A percentile compares a stretch with the other conserved stretches of the same genome.
Evolutionary conservation across 164 flowering plant species (phyloP).

Genomic region (Aristolochia californica): DNA sequence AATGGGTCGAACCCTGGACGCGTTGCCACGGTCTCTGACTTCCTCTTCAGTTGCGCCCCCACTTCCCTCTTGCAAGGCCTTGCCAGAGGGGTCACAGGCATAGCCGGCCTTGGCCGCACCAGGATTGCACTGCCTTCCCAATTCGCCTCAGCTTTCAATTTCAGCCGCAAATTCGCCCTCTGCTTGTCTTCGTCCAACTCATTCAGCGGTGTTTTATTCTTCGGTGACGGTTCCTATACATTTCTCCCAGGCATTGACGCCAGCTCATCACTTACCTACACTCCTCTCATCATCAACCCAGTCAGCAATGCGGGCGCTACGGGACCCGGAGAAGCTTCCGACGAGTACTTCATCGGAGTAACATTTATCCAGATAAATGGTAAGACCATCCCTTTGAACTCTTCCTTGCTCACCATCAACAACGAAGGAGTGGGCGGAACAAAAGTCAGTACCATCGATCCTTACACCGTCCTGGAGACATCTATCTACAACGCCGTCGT

Average conservation of each 20-base stretch:
- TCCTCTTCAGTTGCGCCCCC: constrained; percentile 17
- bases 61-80: constrained; percentile 6
- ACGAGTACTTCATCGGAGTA: constrained; percentile 25
- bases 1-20: constrained; percentile 17
- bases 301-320: constrained; percentile 9
- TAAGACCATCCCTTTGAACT: constrained; percentile 7
- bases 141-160: constrained; percentile 15
- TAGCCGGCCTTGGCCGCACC: constrained; percentile 23
- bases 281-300: constrained; percentile 22
- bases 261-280: constrained; percentile 16
- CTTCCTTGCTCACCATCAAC: constrained; percentile 13
- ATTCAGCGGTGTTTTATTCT: constrained; percentile 23
- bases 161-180: constrained; percentile 24
- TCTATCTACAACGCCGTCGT: constrained; percentile 31
- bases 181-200: constrained; percentile 16
- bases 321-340: constrained; percentile 6
- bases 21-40: constrained; percentile 6
- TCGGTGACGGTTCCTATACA: constrained; percentile 27
- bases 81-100: constrained; percentile 11
- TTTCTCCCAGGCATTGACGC: constrained; percentile 19
- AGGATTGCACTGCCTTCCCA: constrained; percentile 17
- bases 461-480: constrained; percentile 16
- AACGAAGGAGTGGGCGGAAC: constrained; percentile 17
- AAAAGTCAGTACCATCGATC: constrained; percentile 16
- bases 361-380: constrained; percentile 16